Evolutionary conservation across 1,284 basidiomycete species (phyloP), one percentile per base, ranked within the genome.

Genomic region (Sphaerobolus stellatus): DNA sequence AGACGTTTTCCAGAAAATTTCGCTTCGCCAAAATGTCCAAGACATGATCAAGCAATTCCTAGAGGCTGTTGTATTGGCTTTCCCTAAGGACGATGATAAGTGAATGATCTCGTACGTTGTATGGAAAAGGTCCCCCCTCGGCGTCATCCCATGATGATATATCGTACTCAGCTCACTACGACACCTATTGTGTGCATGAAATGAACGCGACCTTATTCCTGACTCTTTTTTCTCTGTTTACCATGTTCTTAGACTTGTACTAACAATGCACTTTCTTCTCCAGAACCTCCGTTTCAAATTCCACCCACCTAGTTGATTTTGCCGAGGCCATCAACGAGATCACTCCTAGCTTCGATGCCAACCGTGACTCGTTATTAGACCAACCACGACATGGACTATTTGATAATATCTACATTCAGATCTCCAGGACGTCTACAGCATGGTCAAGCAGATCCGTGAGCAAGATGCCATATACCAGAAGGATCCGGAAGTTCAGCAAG

Each of bases 41-140:
- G 86, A 94, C 64, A 81, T 99, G 44, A 85, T 94, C 57, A 80
- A 82, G 27, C 86, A 90, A 61, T 82, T 89, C 50, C 72, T 98
- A 45, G 83, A 82, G 8, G 79, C 84, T 44, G 79, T 99, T 41
- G 71, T 98, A 61, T 91, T 94, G 58, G 87, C 94, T 80, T 98
- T 93, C 76, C 88, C 91, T 68, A 86, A 87, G 8, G 96, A 99
- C 73, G 97, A 99, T 67, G 95, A 98, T 78, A 95, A 97, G 95
- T 98, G 67, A 79, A 94, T 86, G 49, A 28, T 48, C 52, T 41
- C 30, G 30, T 20, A 38, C 50, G 45, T 47, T 53, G 18, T 56
- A 48, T 43, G 52, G 34, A n/a, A n/a, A n/a, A 31, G 13, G 24
- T 36, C 55, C 33, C 30, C 50, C 24, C 50, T 38, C n/a, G n/a